Evolutionary conservation across 495 filamentous ascomycete species (phyloP).

Genomic region (Neurospora intermedia): DNA sequence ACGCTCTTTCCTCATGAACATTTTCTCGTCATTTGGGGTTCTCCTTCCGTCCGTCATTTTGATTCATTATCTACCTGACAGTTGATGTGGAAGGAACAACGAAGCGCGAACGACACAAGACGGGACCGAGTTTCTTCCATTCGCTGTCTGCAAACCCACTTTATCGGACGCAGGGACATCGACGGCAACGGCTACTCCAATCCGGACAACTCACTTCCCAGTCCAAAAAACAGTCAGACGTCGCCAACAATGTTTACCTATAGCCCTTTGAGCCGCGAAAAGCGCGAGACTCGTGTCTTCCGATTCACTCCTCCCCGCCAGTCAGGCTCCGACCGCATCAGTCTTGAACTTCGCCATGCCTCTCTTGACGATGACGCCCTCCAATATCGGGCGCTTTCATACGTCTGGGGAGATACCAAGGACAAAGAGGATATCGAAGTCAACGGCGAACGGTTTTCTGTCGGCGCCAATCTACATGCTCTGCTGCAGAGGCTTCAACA

Average conservation of each 20-base stretch:
- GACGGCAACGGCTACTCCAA: neutral
- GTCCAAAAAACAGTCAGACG: neutral
- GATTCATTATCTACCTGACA: too few species aligned
- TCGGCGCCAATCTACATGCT: neutral
- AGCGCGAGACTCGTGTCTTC: neutral
- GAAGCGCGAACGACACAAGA: too few species aligned
- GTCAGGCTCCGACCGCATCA: neutral
- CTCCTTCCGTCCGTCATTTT: too few species aligned
- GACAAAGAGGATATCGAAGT: neutral
- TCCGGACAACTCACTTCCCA: neutral
- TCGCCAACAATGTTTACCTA: neutral
- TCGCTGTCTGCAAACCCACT: neutral
- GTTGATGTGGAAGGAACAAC: too few species aligned
- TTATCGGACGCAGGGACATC: too few species aligned
- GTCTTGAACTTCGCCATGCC: neutral
- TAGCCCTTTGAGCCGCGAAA: neutral
- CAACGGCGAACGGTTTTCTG: neutral
- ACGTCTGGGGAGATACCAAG: neutral
- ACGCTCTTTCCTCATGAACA: too few species aligned
- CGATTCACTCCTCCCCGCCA: neutral
- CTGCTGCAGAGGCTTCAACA: neutral
- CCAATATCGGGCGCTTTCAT: neutral
- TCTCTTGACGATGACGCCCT: neutral
- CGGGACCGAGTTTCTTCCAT: neutral
- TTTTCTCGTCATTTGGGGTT: too few species aligned